These are phyloP conservation scores for Penicillium psychrofluorescens DNA, from an alignment of 495 filamentous ascomycete genomes.

Conservation along the genomic window DNA sequence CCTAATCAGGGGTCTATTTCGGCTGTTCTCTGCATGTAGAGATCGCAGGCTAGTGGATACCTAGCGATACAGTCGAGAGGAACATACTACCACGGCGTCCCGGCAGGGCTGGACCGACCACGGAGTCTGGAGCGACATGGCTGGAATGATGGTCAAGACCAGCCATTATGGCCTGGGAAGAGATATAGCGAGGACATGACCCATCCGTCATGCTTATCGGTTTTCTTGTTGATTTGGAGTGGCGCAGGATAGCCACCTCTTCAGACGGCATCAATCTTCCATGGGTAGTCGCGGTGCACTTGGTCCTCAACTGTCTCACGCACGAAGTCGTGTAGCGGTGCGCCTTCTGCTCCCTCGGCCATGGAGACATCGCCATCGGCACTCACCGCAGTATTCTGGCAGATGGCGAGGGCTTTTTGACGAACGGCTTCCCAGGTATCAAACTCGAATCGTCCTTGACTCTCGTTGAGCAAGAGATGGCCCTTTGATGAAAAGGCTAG, in stretches of 20 bases:
- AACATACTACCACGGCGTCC: no score
- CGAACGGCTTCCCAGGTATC: constrained; percentile 70
- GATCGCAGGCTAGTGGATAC: no score
- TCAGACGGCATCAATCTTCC: constrained; percentile 37
- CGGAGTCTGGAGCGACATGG: no score
- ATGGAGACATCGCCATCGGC: constrained; percentile 40
- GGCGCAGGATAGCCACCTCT: background rate
- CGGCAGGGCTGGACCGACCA: no score
- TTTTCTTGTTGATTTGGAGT: no score
- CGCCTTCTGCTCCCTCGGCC: constrained; percentile 23
- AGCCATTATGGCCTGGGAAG: no score
- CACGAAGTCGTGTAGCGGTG: constrained; percentile 51
- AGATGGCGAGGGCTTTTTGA: constrained; percentile 55
- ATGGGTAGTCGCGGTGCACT: constrained; percentile 29
- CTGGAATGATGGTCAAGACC: no score
- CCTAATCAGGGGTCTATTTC: no score
- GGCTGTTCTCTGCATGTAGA: no score
- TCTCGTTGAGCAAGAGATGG: constrained; percentile 71
- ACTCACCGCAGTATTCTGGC: constrained; percentile 39
- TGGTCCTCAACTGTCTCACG: constrained; percentile 53
- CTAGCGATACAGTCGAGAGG: no score
- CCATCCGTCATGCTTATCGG: no score
- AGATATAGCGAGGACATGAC: no score
- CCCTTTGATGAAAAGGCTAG: constrained; percentile 69
- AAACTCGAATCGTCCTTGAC: constrained; percentile 70